These are phyloP conservation scores for Alternaria conjuncta DNA, from an alignment of 2,329 filamentous ascomycete species.

Conservation along the genomic window DNA sequence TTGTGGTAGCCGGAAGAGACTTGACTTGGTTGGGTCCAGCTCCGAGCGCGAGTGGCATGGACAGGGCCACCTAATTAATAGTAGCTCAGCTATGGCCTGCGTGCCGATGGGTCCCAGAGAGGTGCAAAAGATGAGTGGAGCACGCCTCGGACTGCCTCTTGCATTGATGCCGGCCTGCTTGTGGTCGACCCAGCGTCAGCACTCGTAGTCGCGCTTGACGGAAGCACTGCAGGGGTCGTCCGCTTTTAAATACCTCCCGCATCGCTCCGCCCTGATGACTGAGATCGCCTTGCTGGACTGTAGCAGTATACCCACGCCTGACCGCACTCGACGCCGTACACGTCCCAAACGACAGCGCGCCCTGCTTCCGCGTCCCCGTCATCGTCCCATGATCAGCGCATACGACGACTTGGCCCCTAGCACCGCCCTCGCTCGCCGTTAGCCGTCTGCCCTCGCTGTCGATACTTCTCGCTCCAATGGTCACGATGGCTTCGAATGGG, in stretches of 20 bases:
- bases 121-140: slow-evolving; percentile 25
- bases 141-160: slow-evolving; percentile 23
- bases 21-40: slow-evolving; percentile 18
- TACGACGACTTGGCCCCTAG: slow-evolving; percentile 4
- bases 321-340: slow-evolving; percentile 4
- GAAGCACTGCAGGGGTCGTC: slow-evolving; percentile 23
- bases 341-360: neutral
- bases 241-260: slow-evolving; percentile 37
- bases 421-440: slow-evolving; percentile 14
- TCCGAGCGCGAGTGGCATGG: slow-evolving; percentile 26
- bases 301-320: neutral
- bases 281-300: slow-evolving; percentile 21
- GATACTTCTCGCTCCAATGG: slow-evolving; percentile 47
- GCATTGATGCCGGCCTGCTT: slow-evolving; percentile 17
- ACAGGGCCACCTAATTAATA: slow-evolving; percentile 27
- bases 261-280: slow-evolving; percentile 28
- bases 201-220: slow-evolving; percentile 12
- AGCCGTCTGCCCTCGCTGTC: slow-evolving; percentile 18
- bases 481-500: slow-evolving; percentile 54
- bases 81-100: slow-evolving; percentile 26
- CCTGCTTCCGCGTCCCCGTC: neutral
- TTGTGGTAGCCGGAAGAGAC: slow-evolving; percentile 26
- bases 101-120: slow-evolving; percentile 30
- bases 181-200: slow-evolving; percentile 27
- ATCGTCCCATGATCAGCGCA: slow-evolving; percentile 15